A percentile compares a stretch with the other conserved stretches of the same genome.
Conservation (phyloP, 2,329 filamentous ascomycete species). For the Pseudogymnoascus sp. region DNA sequence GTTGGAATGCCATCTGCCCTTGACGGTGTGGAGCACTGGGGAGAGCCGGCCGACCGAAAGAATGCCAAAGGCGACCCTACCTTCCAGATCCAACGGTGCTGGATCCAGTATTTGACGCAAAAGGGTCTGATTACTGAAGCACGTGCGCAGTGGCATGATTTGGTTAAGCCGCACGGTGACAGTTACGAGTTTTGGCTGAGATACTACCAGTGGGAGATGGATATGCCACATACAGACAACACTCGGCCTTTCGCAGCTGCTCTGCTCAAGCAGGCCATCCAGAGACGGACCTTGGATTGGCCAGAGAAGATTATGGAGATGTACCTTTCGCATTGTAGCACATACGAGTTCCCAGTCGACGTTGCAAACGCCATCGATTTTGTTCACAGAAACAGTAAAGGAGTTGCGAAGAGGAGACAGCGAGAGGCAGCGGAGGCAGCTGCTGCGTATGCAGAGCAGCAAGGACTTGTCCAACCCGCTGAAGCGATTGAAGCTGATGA, state of each 20-base stretch:
- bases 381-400: constrained; percentile 59
- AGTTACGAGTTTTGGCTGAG: constrained; percentile 90
- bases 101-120: constrained; percentile 85
- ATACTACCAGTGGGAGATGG: constrained; percentile 87
- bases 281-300: constrained; percentile 58
- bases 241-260: constrained; percentile 58
- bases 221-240: constrained; percentile 24
- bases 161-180: constrained; percentile 59
- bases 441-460: constrained; percentile 37
- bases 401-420: constrained; percentile 54
- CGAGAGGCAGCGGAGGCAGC: constrained; percentile 55
- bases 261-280: constrained; percentile 64
- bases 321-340: constrained; percentile 74
- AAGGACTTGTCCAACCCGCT: constrained; percentile 24
- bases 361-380: constrained; percentile 66
- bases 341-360: constrained; percentile 72
- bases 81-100: constrained; percentile 82
- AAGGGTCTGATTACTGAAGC: constrained; percentile 70
- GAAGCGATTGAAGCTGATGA: constrained; percentile 26
- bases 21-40: constrained; percentile 71
- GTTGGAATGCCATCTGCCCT: constrained; percentile 79
- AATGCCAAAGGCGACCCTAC: constrained; percentile 78
- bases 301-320: constrained; percentile 68
- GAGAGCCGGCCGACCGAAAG: constrained; percentile 47
- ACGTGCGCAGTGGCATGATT: constrained; percentile 64